These are phyloP conservation scores for Zygosaccharomyces bisporus DNA, from an alignment of 805 yeast species.

Conservation along the genomic window DNA sequence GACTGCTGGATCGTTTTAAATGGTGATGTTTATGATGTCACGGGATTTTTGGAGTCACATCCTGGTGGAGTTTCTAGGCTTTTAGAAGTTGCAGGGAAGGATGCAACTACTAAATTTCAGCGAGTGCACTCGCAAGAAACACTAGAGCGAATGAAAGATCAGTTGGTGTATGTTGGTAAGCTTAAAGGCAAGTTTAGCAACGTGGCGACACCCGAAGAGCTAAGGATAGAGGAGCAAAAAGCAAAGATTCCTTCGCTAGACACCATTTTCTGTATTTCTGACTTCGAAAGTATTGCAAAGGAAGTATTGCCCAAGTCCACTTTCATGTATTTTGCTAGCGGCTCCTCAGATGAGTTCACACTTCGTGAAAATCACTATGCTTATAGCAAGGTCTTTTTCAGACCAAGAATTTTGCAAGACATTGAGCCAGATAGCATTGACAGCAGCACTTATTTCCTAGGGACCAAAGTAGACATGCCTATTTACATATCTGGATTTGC, in stretches of 20 bases:
- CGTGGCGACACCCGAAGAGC: slow-evolving; percentile 18
- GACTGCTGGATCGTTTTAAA: slow-evolving; percentile 82
- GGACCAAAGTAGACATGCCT: slow-evolving; percentile 44
- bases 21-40: slow-evolving; percentile 75
- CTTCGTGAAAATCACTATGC: slow-evolving; percentile 43
- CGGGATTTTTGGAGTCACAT: slow-evolving; percentile 72
- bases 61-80: slow-evolving; percentile 85
- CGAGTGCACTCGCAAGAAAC: slow-evolving; percentile 35
- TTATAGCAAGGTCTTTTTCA: slow-evolving; percentile 42
- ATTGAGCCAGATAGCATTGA: slow-evolving; percentile 38
- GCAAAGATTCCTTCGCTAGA: slow-evolving; percentile 34
- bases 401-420: slow-evolving; percentile 40
- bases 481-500: slow-evolving; percentile 50
- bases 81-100: slow-evolving; percentile 75
- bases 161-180: slow-evolving; percentile 17
- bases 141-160: slow-evolving; percentile 17
- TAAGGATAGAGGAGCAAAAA: slow-evolving; percentile 14
- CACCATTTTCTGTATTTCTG: slow-evolving; percentile 36
- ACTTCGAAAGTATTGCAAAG: slow-evolving; percentile 42
- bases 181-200: slow-evolving; percentile 16
- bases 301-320: slow-evolving; percentile 35
- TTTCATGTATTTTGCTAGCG: slow-evolving; percentile 46
- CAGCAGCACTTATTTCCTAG: slow-evolving; percentile 46
- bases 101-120: slow-evolving; percentile 56
- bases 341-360: slow-evolving; percentile 48